Conservation (phyloP, 176 grass and related monocot species). For the Eragrostis curvula region DNA sequence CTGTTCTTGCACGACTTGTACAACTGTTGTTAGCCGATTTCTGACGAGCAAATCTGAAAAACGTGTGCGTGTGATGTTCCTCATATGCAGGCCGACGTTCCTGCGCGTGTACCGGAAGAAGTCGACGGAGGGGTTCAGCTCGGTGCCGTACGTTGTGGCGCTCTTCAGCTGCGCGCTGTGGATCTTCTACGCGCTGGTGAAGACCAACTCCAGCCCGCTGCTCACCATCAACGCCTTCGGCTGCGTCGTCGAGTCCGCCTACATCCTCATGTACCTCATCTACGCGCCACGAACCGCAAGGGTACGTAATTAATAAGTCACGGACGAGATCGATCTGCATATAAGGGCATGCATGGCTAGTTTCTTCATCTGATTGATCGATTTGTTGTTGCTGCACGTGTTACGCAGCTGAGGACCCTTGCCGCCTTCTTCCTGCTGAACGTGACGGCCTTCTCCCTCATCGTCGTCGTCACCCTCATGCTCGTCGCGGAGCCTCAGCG, state of each 20-base stretch:
- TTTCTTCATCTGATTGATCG: not conserved
- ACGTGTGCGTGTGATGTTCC: not conserved
- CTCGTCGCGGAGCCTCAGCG: conserved; percentile 46
- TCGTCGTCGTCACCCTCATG: conserved; percentile 58
- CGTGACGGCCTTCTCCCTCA: conserved; percentile 59
- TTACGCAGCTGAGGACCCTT: conserved; percentile 37
- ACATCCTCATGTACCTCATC: conserved; percentile 74
- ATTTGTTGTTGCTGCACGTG: not conserved
- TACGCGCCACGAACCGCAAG: conserved; percentile 55
- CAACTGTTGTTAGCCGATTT: not conserved
- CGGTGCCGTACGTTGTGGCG: conserved; percentile 83
- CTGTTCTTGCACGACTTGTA: no score
- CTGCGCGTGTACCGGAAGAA: conserved; percentile 64
- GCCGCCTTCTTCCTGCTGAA: conserved; percentile 66
- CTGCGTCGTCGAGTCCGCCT: conserved; percentile 67
- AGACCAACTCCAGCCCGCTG: conserved; percentile 70
- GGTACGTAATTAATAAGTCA: not conserved
- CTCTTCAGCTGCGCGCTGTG: conserved; percentile 90
- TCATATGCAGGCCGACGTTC: conserved; percentile 76
- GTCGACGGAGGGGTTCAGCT: conserved; percentile 85
- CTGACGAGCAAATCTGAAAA: not conserved
- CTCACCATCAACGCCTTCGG: conserved; percentile 85
- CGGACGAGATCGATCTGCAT: not conserved
- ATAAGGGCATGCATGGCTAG: not conserved
- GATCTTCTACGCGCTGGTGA: conserved; percentile 82